Evolutionary conservation across 2,329 filamentous ascomycete genomes (phyloP).

Genomic region (Exophiala lecanii-corni): DNA sequence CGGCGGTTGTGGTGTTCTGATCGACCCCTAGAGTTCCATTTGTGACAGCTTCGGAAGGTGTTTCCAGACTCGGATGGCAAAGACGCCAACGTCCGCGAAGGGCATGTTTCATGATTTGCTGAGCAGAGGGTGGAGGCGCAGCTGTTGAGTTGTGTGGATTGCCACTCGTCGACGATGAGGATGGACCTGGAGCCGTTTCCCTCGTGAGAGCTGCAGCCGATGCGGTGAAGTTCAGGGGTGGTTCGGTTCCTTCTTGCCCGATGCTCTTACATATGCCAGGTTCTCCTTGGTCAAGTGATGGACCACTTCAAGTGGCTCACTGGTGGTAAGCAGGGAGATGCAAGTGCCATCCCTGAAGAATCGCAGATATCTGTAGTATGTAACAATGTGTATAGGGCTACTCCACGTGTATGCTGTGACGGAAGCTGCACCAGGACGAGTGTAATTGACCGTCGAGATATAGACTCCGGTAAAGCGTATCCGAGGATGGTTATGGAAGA

Average conservation of each 20-base stretch:
- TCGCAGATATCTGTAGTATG: conserved; percentile 94
- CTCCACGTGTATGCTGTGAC: conserved; percentile 69
- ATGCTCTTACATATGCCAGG: conserved; percentile 40
- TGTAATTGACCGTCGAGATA: conserved; percentile 95
- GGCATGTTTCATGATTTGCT: conserved; percentile 64
- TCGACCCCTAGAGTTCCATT: not conserved
- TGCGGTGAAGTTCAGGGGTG: conserved; percentile 20
- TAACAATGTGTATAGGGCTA: conserved; percentile 87
- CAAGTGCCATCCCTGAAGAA: conserved; percentile 87
- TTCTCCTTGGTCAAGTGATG: conserved; percentile 73
- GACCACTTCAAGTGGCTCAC: conserved; percentile 81
- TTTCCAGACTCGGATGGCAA: conserved; percentile 43
- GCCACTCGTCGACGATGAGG: conserved; percentile 35
- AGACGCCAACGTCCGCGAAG: conserved; percentile 63
- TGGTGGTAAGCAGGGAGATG: conserved; percentile 74
- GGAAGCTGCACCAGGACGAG: conserved; percentile 71
- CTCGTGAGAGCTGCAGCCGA: conserved; percentile 10
- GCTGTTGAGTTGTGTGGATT: conserved; percentile 10
- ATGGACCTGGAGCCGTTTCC: conserved; percentile 33
- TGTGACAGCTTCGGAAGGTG: conserved; percentile 3
- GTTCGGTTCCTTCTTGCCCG: conserved; percentile 16
- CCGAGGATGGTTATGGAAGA: conserved; percentile 78
- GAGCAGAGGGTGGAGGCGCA: conserved; percentile 36
- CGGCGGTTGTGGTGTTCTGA: not conserved
- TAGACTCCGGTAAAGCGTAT: conserved; percentile 94